Evolutionary conservation across 371 early-diverging fungal species (phyloP).

Genomic region (Zychaea mexicana): DNA sequence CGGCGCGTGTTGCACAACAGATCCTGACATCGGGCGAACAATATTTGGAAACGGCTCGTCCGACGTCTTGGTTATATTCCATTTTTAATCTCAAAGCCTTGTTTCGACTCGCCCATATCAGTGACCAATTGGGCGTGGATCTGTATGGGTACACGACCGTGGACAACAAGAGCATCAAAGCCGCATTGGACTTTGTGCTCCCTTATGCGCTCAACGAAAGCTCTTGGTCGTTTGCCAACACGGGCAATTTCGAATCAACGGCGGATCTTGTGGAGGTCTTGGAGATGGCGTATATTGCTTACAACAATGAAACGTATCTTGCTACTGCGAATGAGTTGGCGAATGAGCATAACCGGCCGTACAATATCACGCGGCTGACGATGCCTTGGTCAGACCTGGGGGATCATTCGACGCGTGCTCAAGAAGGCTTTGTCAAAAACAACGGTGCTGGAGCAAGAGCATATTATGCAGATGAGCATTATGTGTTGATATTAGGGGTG

Average conservation of each 20-base stretch:
- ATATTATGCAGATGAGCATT: background rate
- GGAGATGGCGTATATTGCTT: conserved; percentile 47
- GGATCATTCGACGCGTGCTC: conserved; percentile 1
- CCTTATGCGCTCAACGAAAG: conserved; percentile 43
- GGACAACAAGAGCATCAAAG: conserved; percentile 39
- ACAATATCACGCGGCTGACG: conserved; percentile 28
- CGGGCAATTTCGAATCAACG: conserved; percentile 23
- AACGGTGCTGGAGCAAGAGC: background rate
- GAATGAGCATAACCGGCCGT: conserved; percentile 11
- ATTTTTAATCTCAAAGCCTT: conserved; percentile 44
- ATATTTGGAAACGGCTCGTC: conserved; percentile 36
- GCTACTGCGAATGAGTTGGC: conserved; percentile 5
- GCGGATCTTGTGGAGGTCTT: conserved; percentile 35
- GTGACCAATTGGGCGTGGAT: conserved; percentile 28
- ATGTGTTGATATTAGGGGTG: background rate
- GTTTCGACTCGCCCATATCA: conserved; percentile 37
- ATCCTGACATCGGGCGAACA: conserved; percentile 34
- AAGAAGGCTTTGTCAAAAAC: conserved; percentile 4
- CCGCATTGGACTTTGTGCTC: conserved; percentile 52
- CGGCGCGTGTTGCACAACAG: conserved; percentile 33
- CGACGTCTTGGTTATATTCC: conserved; percentile 44
- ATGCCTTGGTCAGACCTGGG: conserved; percentile 19
- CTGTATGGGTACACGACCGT: conserved; percentile 36
- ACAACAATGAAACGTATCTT: conserved; percentile 31
- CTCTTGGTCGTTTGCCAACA: conserved; percentile 43